Base-by-base conservation (phyloP, 331 rosid species). In the Quercus tomentella region DNA sequence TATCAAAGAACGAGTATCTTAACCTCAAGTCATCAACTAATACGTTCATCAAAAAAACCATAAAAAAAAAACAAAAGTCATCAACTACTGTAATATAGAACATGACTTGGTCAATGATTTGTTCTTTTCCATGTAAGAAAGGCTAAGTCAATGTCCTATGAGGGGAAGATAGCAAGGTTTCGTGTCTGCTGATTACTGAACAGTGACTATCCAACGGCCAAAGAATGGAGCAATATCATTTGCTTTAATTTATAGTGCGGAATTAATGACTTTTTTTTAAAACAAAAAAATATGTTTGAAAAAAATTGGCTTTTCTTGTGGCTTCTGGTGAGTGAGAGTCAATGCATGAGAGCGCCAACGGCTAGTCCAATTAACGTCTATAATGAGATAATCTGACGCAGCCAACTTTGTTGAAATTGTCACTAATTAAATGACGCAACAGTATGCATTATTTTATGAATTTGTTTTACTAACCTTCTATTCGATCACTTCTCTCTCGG, bases 311-410 rank as follows among this genome's bases (percentile, higher is more conserved):
- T 51, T 45, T 17, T n/a, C 22, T 17, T 25, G 21, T 25, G 37
- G 54, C 22, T 17, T 25, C 1, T 25, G 37, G 33, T 12, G 23
- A 74, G 35, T 57, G 21, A 5, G 3, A 22, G 78, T 75, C 78
- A 60, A 55, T 37, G 18, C 78, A 20, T 3, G 4, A 18, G 66
- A 23, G 30, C 26, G 25, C 37, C 26, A 75, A 75, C 71, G 78
- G 78, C 78, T 60, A 60, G 14, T 49, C 41, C 78, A 57, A 6
- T 37, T 57, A 74, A 74, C 78, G 78, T 57, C 78, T 74, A 60
- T 60, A 60, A 21, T 60, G 5, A 21, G 31, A 60, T 60, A 60
- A 21, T 60, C 28, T 60, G 18, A 60, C 31, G 30, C 66, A 60
- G 23, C 31, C 31, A 7, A 60, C 66, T 23, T 60, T 60, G 31